Evolutionary conservation across 2,329 filamentous ascomycete genomes (phyloP), one percentile per base, ranked within the genome.

Genomic region (Fusarium graminum): DNA sequence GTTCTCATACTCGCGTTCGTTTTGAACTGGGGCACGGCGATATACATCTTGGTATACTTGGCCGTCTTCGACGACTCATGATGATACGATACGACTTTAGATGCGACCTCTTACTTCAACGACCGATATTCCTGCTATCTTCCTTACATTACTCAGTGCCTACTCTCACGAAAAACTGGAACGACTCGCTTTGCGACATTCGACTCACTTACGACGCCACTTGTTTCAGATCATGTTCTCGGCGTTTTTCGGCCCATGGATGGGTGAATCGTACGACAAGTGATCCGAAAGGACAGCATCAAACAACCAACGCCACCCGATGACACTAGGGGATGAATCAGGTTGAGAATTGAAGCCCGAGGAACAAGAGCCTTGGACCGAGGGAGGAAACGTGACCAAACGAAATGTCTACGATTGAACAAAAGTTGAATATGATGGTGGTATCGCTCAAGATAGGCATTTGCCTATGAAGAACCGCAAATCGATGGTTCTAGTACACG

Each of bases 51-150:
- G 51, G 42, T 65, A 51, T 55, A 47, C 30, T 25, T 50, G 17
- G 30, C 52, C 52, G 42, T 45, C 58, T 52, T 51, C 59, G 49
- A 73, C 67, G 71, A 73, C 46, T 72, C 63, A 73, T 60, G 71
- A 73, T 58, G 65, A 69, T 56, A 73, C 60, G 71, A 73, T 42
- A 71, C 52, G 54, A 72, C 43, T 65, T 64, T 69, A 73, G 71
- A 73, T 63, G 63, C 57, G 55, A 65, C 51, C 61, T 70, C 45
- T 67, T 50, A 49, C 58, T 67, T 58, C 43, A 44, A 67, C 53
- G 69, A 57, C 62, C 59, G 50, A 42, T 51, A 62, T 50, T 61
- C 65, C 51, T n/a, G 34, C 49, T 59, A 41, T 28, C 50, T 39
- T 32, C 25, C 14, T 52, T 56, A 30, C 43, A 40, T 26, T 17